phyloP scores from a whole-genome alignment of 148 eudicot genomes.

The Spergularia marina region DNA sequence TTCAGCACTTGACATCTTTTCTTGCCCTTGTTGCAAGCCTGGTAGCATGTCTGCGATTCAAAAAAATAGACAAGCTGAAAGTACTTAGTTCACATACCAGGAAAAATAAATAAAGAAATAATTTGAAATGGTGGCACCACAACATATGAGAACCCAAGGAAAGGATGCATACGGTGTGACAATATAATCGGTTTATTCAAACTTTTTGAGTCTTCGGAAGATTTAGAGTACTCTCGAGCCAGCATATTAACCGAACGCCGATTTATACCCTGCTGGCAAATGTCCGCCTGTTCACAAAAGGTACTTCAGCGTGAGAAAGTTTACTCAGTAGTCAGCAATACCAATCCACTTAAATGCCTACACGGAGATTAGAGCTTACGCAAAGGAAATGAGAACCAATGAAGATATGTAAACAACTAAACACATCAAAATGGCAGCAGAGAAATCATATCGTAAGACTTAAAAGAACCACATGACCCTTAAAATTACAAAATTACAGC shows the following conservation, averaged over 20 bases:
- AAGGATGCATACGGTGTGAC: constrained; percentile 70
- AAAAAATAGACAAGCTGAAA: neutral
- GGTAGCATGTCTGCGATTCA: constrained; percentile 81
- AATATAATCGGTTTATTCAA: constrained; percentile 88
- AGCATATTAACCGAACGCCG: constrained; percentile 87
- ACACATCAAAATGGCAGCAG: neutral
- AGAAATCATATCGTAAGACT: neutral
- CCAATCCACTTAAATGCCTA: neutral
- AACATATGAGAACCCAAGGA: constrained; percentile 2
- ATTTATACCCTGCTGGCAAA: constrained; percentile 93
- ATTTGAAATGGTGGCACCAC: neutral
- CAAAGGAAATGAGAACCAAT: neutral
- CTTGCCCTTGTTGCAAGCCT: constrained; percentile 89
- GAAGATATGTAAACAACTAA: neutral
- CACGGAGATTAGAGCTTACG: neutral
- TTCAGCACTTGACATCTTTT: constrained; percentile 91
- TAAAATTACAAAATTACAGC: neutral
- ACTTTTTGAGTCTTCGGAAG: constrained; percentile 76
- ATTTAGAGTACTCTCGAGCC: constrained; percentile 66
- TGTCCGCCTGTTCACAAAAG: constrained; percentile 66
- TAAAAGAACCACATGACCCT: neutral
- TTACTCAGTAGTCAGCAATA: neutral
- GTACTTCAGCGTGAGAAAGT: neutral
- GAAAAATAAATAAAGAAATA: neutral
- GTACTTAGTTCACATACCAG: neutral